Conservation (phyloP, 768 basidiomycete genomes). For the Boletus patriciae region DNA sequence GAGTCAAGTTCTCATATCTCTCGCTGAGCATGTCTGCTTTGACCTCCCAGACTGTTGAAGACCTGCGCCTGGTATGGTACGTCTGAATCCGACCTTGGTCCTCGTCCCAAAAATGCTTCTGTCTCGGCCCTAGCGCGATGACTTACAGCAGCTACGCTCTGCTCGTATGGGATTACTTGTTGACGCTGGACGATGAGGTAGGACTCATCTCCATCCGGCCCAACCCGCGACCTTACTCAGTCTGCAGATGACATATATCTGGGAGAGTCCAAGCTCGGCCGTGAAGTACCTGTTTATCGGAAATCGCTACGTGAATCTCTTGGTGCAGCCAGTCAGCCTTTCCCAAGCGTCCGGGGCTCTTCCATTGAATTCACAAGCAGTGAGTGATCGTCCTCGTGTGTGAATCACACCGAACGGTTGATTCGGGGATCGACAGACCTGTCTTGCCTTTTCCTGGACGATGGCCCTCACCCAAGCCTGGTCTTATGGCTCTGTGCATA, state of each 20-base stretch:
- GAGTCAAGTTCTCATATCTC: background rate
- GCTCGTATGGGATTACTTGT: constrained; percentile 7
- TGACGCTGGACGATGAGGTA: constrained; percentile 8
- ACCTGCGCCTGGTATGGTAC: background rate
- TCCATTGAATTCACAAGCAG: background rate
- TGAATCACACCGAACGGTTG: background rate
- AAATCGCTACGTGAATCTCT: constrained; percentile 6
- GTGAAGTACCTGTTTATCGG: constrained; percentile 1
- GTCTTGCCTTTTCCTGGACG: background rate
- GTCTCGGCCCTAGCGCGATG: background rate
- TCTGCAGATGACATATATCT: background rate
- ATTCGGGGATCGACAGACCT: background rate
- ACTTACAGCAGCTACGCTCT: background rate
- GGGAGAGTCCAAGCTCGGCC: background rate
- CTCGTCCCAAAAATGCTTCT: background rate
- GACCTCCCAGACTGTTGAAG: background rate
- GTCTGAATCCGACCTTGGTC: background rate
- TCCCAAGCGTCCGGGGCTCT: background rate
- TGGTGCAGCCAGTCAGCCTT: background rate
- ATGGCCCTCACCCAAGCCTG: background rate
- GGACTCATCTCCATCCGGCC: background rate
- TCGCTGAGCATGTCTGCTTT: background rate
- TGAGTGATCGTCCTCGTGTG: background rate
- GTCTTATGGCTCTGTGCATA: background rate
- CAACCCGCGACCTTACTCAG: background rate